phyloP scores from a whole-genome alignment of 78 protist species.

The Diacronema lutheri region DNA sequence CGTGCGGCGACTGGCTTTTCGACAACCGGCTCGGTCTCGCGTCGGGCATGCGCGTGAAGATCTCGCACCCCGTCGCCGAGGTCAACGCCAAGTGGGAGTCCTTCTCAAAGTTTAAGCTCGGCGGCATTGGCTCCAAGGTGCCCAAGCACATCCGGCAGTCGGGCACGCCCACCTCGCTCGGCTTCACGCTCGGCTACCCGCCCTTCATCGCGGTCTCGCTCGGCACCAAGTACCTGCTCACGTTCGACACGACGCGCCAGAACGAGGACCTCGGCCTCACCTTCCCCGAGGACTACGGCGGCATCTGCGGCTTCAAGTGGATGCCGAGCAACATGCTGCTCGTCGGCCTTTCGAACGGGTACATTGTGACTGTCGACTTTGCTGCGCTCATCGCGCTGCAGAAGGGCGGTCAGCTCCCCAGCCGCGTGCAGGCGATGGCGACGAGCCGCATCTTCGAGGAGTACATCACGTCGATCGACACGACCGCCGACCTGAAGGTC shows the following conservation, averaged over 20 bases:
- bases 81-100: not conserved
- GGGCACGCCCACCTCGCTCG: not conserved
- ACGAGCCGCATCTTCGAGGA: not conserved
- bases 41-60: not conserved
- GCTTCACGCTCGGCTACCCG: not conserved
- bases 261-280: slow-evolving; percentile 14
- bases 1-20: slow-evolving; percentile 8
- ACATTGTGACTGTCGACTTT: not conserved
- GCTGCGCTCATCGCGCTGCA: not conserved
- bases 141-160: not conserved
- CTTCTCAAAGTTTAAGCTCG: not conserved
- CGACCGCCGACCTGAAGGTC: not conserved
- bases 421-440: not conserved
- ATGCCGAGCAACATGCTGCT: not conserved
- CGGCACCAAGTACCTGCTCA: slow-evolving; percentile 3
- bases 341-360: not conserved
- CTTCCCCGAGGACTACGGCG: slow-evolving; percentile 19
- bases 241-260: not conserved
- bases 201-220: not conserved
- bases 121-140: not conserved
- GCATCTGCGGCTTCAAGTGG: not conserved
- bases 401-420: not conserved
- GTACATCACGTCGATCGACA: not conserved
- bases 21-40: slow-evolving; percentile 5
- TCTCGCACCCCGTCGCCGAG: not conserved